A percentile compares a stretch with the other conserved stretches of the same genome.
Conservation (phyloP, 495 filamentous ascomycete genomes). For the Physcia stellaris region DNA sequence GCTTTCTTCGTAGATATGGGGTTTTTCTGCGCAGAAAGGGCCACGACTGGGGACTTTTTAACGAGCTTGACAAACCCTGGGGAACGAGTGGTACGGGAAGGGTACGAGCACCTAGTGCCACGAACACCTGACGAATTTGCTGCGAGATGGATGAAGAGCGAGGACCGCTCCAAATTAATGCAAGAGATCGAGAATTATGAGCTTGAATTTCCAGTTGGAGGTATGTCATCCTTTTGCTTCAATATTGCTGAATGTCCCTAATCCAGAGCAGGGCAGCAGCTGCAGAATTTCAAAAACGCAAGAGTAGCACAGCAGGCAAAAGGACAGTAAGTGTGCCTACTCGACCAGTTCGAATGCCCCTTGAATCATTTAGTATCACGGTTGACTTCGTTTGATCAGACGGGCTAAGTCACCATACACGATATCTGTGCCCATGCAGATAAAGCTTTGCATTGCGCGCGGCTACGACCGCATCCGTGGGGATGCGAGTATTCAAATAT, state of each 20-base stretch:
- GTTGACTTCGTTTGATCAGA: no score
- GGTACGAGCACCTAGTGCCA: slow-evolving; percentile 52
- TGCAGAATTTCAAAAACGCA: slow-evolving; percentile 56
- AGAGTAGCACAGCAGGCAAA: slow-evolving; percentile 55
- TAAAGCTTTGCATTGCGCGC: slow-evolving; percentile 59
- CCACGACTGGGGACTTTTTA: slow-evolving; percentile 69
- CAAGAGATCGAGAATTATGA: slow-evolving; percentile 62
- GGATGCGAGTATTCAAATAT: slow-evolving; percentile 59
- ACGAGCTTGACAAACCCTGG: slow-evolving; percentile 63
- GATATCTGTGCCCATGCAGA: slow-evolving; percentile 56
- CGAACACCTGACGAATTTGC: slow-evolving; percentile 70
- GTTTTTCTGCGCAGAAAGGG: slow-evolving; percentile 57
- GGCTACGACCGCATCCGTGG: slow-evolving; percentile 55
- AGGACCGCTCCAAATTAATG: slow-evolving; percentile 48
- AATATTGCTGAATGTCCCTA: no score
- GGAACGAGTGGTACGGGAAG: slow-evolving; percentile 49
- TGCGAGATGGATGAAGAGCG: slow-evolving; percentile 56
- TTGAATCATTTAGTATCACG: no score
- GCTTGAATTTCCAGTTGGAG: slow-evolving; percentile 44
- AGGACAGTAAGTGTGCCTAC: slow-evolving; percentile 30
- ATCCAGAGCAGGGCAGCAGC: no score
- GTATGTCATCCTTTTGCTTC: no score
- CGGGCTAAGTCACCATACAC: slow-evolving; percentile 55
- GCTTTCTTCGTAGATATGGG: slow-evolving; percentile 63
- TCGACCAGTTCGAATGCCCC: no score